These are phyloP conservation scores for Rhizophora mangle DNA, from an alignment of 345 rosid species.

Conservation along the genomic window DNA sequence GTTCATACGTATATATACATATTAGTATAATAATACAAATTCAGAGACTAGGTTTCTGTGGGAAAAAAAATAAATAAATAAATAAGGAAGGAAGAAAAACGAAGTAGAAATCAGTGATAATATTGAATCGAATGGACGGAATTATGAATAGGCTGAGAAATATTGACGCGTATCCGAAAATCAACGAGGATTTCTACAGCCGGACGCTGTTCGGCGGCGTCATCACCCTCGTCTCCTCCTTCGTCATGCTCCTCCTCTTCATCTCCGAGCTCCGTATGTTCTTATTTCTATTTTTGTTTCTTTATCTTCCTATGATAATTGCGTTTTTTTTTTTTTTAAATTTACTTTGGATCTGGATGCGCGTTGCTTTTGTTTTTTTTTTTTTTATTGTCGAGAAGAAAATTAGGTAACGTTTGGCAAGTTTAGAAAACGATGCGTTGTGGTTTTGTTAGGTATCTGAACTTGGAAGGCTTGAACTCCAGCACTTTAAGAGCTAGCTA, in stretches of 20 bases:
- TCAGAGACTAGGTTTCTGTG: too few species aligned
- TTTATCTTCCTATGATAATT: neutral
- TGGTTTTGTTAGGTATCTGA: too few species aligned
- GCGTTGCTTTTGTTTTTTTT: neutral
- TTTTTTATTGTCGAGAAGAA: too few species aligned
- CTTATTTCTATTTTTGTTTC: neutral
- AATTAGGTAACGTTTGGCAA: too few species aligned
- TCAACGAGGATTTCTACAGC: constrained; percentile 95
- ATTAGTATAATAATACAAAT: too few species aligned
- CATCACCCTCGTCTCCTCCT: constrained; percentile 80
- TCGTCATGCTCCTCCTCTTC: constrained; percentile 92
- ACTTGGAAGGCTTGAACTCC: too few species aligned
- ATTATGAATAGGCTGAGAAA: constrained; percentile 61
- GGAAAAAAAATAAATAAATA: too few species aligned
- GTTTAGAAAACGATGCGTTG: too few species aligned
- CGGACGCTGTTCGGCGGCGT: constrained; percentile 95
- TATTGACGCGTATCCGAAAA: constrained; percentile 92
- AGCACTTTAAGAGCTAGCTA: neutral
- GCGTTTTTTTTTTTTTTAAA: neutral
- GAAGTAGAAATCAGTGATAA: neutral
- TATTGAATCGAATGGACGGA: neutral
- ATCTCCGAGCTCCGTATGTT: constrained; percentile 85
- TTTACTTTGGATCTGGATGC: neutral
- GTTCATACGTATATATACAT: too few species aligned
- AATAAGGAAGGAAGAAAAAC: too few species aligned